Percentiles rank a stretch among this genome's conserved stretches.
Conservation (phyloP, 225 moss, liverwort and hornwort genomes). For the Asterella californica region DNA sequence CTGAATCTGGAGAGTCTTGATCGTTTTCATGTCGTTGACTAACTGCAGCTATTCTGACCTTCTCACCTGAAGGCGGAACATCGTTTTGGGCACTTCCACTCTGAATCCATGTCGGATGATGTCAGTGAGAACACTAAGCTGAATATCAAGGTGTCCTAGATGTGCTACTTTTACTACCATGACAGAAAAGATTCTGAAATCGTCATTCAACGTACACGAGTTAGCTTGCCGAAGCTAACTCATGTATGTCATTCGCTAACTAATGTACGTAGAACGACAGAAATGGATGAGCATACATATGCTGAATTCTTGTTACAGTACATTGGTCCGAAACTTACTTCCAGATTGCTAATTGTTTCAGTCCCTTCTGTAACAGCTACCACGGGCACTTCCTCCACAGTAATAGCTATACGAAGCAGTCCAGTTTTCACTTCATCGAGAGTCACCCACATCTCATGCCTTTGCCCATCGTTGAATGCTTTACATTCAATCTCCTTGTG, state of each 20-base stretch:
- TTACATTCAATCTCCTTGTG: slow-evolving; percentile 45
- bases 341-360: not conserved
- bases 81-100: not conserved
- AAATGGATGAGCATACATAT: not conserved
- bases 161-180: not conserved
- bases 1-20: slow-evolving; percentile 6
- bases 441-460: slow-evolving; percentile 70
- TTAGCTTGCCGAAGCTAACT: not conserved
- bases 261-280: not conserved
- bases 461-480: slow-evolving; percentile 54
- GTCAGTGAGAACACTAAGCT: not conserved
- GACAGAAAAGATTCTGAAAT: too few relatives aligned
- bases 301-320: not conserved
- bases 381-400: slow-evolving; percentile 43
- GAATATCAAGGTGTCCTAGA: not conserved
- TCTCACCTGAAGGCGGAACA: not conserved
- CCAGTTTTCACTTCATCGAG: slow-evolving; percentile 77
- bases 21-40: not conserved
- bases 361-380: slow-evolving; percentile 31
- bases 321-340: not conserved
- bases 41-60: not conserved
- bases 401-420: slow-evolving; percentile 61
- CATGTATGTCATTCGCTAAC: not conserved
- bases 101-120: not conserved
- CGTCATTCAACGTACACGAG: too few relatives aligned